A percentile compares a stretch with the other conserved stretches of the same genome.
phyloP scores from a whole-genome alignment of 2,329 filamentous ascomycete genomes.

The Aspergillus oerlinghausenensis region DNA sequence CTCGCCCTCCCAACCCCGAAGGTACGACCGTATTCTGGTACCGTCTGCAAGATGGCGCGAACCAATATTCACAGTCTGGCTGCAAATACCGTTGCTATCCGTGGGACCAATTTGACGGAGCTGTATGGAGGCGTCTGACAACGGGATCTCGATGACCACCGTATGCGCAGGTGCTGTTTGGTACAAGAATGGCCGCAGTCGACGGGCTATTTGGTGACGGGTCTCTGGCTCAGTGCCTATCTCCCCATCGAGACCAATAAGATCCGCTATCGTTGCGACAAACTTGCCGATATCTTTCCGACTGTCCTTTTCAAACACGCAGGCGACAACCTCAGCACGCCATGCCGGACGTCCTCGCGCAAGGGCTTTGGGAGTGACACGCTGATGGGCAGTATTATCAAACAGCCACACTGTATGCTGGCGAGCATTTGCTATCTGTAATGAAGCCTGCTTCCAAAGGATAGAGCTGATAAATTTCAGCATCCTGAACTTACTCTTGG shows the following conservation, averaged over 20 bases:
- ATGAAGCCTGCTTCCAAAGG: constrained; percentile 52
- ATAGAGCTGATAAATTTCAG: constrained; percentile 26
- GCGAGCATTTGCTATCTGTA: constrained; percentile 56
- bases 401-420: constrained; percentile 79
- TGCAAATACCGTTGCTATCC: constrained; percentile 67
- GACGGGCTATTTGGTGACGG: constrained; percentile 57
- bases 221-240: constrained; percentile 47
- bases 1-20: constrained; percentile 20
- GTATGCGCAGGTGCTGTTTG: constrained; percentile 66
- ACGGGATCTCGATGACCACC: constrained; percentile 59
- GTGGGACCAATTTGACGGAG: constrained; percentile 62
- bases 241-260: constrained; percentile 61
- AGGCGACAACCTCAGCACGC: constrained; percentile 78
- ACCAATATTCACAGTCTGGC: constrained; percentile 55
- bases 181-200: constrained; percentile 66
- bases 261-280: constrained; percentile 65
- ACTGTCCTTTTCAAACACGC: constrained; percentile 70
- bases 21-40: constrained; percentile 40
- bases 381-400: constrained; percentile 78
- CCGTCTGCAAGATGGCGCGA: constrained; percentile 44
- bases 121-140: constrained; percentile 40
- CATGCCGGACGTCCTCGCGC: constrained; percentile 46
- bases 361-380: constrained; percentile 31
- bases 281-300: constrained; percentile 63
- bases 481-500: constrained; percentile 6